These are phyloP conservation scores for Lasiodiplodia sp. DNA, from an alignment of 2,329 filamentous ascomycete species.

Conservation along the genomic window DNA sequence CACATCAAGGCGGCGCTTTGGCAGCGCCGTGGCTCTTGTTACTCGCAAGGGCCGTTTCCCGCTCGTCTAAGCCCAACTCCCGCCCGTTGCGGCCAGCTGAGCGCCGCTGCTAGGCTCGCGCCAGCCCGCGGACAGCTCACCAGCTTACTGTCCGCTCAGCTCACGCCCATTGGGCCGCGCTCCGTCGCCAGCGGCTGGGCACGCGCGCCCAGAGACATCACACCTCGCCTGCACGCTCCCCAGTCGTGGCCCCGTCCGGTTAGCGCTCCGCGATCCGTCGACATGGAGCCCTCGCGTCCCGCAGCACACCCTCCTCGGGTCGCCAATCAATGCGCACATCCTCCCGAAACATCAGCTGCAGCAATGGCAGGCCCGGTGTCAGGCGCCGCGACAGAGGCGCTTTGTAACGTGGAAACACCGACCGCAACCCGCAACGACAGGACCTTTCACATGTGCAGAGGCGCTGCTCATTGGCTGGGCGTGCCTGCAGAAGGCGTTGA, in stretches of 20 bases:
- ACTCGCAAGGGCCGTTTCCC: constrained; percentile 2
- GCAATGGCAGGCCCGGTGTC: not conserved
- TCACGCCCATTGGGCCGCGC: constrained; percentile 10
- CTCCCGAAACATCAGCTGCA: constrained; percentile 16
- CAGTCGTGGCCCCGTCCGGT: constrained; percentile 13
- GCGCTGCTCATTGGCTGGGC: not conserved
- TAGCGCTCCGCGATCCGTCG: constrained; percentile 20
- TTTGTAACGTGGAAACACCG: not conserved
- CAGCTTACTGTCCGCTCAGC: constrained; percentile 1
- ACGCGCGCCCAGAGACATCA: constrained; percentile 20
- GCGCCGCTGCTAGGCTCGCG: not conserved
- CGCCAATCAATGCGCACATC: constrained; percentile 15
- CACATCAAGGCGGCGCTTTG: constrained; percentile 13
- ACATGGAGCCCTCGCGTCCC: constrained; percentile 5
- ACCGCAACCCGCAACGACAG: not conserved
- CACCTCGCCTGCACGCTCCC: constrained; percentile 21
- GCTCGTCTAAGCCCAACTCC: constrained; percentile 4
- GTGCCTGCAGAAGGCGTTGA: constrained; percentile 2
- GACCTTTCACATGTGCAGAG: not conserved
- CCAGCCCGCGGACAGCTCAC: constrained; percentile 5
- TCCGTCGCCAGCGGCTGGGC: not conserved
- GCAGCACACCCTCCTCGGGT: not conserved
- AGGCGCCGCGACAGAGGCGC: constrained; percentile 9
- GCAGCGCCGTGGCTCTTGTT: constrained; percentile 17
- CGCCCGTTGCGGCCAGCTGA: constrained; percentile 4